Evolutionary conservation across 1,284 basidiomycete species (phyloP).

Genomic region (Waitea zeae): DNA sequence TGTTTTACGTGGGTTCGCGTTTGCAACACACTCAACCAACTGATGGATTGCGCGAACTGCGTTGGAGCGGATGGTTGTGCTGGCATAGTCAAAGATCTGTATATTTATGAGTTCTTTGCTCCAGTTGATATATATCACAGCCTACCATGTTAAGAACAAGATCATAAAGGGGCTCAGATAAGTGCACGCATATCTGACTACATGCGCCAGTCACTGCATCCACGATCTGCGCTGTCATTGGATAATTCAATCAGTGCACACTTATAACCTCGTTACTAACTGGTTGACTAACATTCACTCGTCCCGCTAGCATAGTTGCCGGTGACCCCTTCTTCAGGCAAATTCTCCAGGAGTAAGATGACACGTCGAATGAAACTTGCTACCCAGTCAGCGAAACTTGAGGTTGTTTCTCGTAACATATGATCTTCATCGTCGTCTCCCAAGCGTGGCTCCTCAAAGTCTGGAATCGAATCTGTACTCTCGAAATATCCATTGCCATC

Average conservation of each 20-base stretch:
- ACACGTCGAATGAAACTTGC: conserved; percentile 70
- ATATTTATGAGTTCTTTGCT: not conserved
- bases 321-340: conserved; percentile 66
- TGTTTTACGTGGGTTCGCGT: conserved; percentile 64
- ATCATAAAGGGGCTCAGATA: conserved; percentile 73
- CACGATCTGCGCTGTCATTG: conserved; percentile 37
- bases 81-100: conserved; percentile 49
- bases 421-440: conserved; percentile 43
- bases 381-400: conserved; percentile 65
- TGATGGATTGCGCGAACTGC: conserved; percentile 79
- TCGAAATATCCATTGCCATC: conserved; percentile 3
- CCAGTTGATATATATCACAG: not conserved
- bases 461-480: conserved; percentile 13
- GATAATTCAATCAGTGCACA: not conserved
- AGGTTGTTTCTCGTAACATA: conserved; percentile 42
- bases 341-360: conserved; percentile 70
- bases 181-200: conserved; percentile 66
- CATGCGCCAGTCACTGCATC: conserved; percentile 53
- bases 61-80: conserved; percentile 67
- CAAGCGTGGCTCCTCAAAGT: conserved; percentile 18
- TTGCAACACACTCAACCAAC: conserved; percentile 74
- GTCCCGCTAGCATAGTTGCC: conserved; percentile 33
- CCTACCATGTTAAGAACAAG: conserved; percentile 62
- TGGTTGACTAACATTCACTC: conserved; percentile 31
- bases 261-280: not conserved